A percentile compares a stretch with the other conserved stretches of the same genome.
These are phyloP conservation scores for Sugiyamaella americana DNA, from an alignment of 805 yeast genomes.

Conservation along the genomic window DNA sequence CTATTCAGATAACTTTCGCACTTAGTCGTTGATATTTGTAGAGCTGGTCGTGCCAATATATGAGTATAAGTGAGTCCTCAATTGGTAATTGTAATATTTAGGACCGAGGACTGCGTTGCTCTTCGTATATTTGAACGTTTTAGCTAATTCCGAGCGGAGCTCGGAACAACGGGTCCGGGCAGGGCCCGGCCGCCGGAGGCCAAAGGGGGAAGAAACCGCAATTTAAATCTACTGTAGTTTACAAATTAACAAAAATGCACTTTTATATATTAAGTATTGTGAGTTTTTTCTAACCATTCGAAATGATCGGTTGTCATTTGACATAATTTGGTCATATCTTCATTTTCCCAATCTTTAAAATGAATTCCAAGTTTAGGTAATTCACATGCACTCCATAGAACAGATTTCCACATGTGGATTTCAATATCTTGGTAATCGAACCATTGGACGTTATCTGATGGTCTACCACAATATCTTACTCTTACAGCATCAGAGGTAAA, in stretches of 20 bases:
- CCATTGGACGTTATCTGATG: constrained; percentile 5
- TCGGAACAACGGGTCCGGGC: not conserved
- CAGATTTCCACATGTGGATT: constrained; percentile 20
- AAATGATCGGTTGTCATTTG: constrained; percentile 5
- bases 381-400: constrained; percentile 21
- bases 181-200: not conserved
- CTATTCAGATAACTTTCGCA: too few species aligned
- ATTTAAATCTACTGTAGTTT: not conserved
- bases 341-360: constrained; percentile 17
- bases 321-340: constrained; percentile 11
- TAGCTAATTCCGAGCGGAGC: not conserved
- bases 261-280: too few species aligned
- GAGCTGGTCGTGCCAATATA: too few species aligned
- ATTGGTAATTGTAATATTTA: too few species aligned
- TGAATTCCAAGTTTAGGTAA: constrained; percentile 8
- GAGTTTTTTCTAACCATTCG: constrained; percentile 13
- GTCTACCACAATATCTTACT: constrained; percentile 52
- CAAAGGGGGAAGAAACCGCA: not conserved
- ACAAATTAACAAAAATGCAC: too few species aligned
- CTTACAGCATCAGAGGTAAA: constrained; percentile 42
- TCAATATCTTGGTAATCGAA: constrained; percentile 18
- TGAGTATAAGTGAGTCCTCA: too few species aligned
- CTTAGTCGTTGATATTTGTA: too few species aligned
- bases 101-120: too few species aligned
- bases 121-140: too few species aligned